phyloP scores from a whole-genome alignment of 345 rosid genomes.

The Cardamine occulta region DNA sequence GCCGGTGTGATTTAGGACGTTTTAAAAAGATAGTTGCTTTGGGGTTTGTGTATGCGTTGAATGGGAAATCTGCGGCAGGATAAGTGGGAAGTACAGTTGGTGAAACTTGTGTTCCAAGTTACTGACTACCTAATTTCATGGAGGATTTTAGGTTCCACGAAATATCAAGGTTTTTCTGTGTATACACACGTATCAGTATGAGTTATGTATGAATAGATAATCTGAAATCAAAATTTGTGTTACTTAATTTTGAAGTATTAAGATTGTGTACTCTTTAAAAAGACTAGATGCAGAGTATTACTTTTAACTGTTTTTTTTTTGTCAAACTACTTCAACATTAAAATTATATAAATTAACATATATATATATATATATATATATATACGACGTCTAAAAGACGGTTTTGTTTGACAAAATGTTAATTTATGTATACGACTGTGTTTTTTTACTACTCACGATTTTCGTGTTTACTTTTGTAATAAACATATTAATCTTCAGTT shows the following conservation, averaged over 20 bases:
- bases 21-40: constrained; percentile 42
- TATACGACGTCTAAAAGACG: neutral
- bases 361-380: neutral
- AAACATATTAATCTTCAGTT: constrained; percentile 7
- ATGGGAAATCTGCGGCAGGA: constrained; percentile 36
- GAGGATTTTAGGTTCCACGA: constrained; percentile 44
- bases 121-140: constrained; percentile 53
- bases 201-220: constrained; percentile 35
- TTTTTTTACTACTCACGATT: neutral
- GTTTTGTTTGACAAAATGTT: neutral
- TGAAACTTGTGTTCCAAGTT: constrained; percentile 57
- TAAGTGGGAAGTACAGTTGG: constrained; percentile 46
- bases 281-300: constrained; percentile 21
- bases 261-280: constrained; percentile 39
- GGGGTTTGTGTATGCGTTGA: constrained; percentile 41
- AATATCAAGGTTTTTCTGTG: constrained; percentile 41
- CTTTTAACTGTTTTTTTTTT: neutral
- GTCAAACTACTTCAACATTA: neutral
- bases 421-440: neutral
- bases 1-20: constrained; percentile 27
- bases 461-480: constrained; percentile 10
- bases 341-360: neutral
- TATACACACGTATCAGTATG: constrained; percentile 35
- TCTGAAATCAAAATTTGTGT: constrained; percentile 14
- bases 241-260: constrained; percentile 37